Base-by-base conservation (phyloP, 148 eudicot genomes). In the Vaccinium corymbosum region DNA sequence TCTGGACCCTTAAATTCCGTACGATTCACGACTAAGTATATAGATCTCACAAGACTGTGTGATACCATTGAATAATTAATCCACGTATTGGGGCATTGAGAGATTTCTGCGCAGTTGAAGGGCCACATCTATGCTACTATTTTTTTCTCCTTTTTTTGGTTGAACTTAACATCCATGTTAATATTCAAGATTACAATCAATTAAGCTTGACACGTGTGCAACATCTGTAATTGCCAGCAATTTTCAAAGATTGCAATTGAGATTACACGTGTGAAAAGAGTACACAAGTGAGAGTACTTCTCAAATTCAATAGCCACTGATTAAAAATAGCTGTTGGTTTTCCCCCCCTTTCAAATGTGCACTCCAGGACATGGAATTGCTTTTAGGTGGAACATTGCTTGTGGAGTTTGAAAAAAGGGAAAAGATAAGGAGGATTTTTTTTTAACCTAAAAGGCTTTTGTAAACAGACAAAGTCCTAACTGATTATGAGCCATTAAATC, bases 401-500 rank as follows among this genome's bases (percentile, higher is more conserved):
- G 48, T 70, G 86, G 86, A 52, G 78, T 35, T 49, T 78, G 19
- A 1, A 77, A 71, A 77, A 77, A 22, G 20, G 20, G 4, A 32
- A 79, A 79, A 79, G 81, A 50, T 49, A 2, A 49, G 32, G 50
- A 73, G 61, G 74, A 27, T 27, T 27, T 35, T 35, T 42, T 80
- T 85, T 80, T 80, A 14, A 19, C 51, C 38, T 29, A 11, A 84
- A 77, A 51, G 68, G 70, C 68, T 35, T 79, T 29, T 20, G 17
- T 64, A 76, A 75, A 49, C 62, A 10, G 61, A 42, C 59, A 29
- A 82, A 83, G 76, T 50, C 59, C 17, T 29, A 80, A 73, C 85
- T 84, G 82, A 85, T 84, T 16, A 87, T 87, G 89, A 49, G 76
- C 75, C 59, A 83, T 82, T 81, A 79, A 70, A 85, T 83, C 66